These are phyloP conservation scores for Fusarium multiceps DNA, from an alignment of 2,329 filamentous ascomycete genomes.

Conservation along the genomic window DNA sequence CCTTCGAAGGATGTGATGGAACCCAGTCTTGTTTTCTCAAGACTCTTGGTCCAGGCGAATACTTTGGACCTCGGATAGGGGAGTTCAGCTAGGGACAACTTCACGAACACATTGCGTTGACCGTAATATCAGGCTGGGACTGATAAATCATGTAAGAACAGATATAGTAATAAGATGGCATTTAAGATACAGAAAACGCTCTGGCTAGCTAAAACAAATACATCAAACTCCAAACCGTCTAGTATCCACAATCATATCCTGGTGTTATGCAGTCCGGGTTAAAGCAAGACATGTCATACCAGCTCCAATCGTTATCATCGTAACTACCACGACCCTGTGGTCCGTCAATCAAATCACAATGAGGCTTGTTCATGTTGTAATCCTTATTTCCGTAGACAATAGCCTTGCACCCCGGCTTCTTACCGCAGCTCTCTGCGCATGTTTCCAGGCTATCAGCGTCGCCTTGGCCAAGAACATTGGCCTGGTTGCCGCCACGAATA, in stretches of 20 bases:
- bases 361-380: constrained; percentile 26
- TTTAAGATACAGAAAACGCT: constrained; percentile 16
- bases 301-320: constrained; percentile 28
- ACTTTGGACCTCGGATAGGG: constrained; percentile 48
- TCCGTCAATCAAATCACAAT: constrained; percentile 26
- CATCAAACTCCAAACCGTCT: neutral
- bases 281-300: constrained; percentile 31
- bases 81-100: constrained; percentile 18
- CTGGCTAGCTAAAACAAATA: neutral
- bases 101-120: neutral
- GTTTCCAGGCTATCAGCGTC: constrained; percentile 26
- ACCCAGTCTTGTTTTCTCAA: constrained; percentile 36
- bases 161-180: constrained; percentile 5
- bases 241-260: constrained; percentile 25
- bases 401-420: constrained; percentile 19
- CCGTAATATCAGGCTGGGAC: neutral
- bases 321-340: constrained; percentile 12
- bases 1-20: constrained; percentile 46
- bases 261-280: constrained; percentile 28
- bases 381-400: constrained; percentile 28
- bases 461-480: constrained; percentile 28
- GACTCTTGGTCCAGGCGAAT: constrained; percentile 45
- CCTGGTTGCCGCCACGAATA: constrained; percentile 9
- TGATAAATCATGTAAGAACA: neutral
- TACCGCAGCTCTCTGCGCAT: constrained; percentile 29